Base-by-base conservation (phyloP, 2,329 filamentous ascomycete genomes). In the Diaporthe nobilis region DNA sequence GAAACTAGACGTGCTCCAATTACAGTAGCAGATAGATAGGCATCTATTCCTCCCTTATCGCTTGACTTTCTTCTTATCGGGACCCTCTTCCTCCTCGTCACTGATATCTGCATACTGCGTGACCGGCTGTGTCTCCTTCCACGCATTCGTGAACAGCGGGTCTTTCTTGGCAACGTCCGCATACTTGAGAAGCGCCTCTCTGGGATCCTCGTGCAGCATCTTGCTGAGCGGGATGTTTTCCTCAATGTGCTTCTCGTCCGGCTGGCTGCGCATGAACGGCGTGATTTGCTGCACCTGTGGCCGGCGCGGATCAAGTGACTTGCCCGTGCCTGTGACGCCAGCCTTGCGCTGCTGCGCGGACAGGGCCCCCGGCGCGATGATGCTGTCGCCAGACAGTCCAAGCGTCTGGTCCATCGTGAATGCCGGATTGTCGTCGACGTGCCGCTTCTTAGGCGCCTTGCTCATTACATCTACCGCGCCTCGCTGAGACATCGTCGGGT, bases 201-300 rank as follows among this genome's bases (percentile, higher is more conserved):
- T 89, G 0, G 97, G 97, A 86, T 99, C 97, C 83, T 99, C 97
- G 84, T 99, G 96, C 65, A 98, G 89, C 95, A 99, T 98, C 77
- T 92, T 93, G 77, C 95, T 96, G 17, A 98, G 89, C 39, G 96
- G 95, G 72, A 98, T 98, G 78, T 94, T 94, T 82, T 96, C 92
- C 80, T 93, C 93, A 77, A 99, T 95, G 82, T 97, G 95, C 81
- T 94, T 93, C 83, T 96, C 94, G 83, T 98, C 96, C 0, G 96
- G 96, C 81, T 97, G 94, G 76, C 90, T 94, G 84, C 97, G 97
- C 80, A 94, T 93, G 82, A 98, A 98, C 0, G 97, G 97, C 13
- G 97, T 98, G 73, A 93, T 90, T 75, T 91, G 89, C 5, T 95
- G 96, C 61, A 97, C 90, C 80, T 97, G 92, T n/a, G 97, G 97